Conservation (phyloP, 129 eudicot species). For the Ambrosia artemisiifolia region DNA sequence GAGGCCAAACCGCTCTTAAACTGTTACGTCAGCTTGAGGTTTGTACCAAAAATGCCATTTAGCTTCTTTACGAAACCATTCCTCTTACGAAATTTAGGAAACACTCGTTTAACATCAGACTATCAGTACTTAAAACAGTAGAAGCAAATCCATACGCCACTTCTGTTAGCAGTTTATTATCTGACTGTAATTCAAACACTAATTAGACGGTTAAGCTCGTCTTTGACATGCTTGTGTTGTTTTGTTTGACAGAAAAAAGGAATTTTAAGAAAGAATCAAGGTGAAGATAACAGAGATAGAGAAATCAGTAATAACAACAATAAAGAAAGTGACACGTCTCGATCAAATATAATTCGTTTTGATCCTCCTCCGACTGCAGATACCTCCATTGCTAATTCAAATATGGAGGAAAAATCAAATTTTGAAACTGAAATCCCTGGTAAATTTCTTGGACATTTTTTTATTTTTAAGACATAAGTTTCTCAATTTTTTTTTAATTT, state of each 20-base stretch:
- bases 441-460: slow-evolving; percentile 25
- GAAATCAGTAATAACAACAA: slow-evolving; percentile 2
- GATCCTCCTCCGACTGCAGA: slow-evolving; percentile 24
- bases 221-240: slow-evolving; percentile 14
- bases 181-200: neutral
- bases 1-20: slow-evolving; percentile 76
- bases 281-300: slow-evolving; percentile 15
- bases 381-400: slow-evolving; percentile 1
- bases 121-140: neutral
- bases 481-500: neutral
- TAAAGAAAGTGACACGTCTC: slow-evolving; percentile 5
- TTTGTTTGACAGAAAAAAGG: slow-evolving; percentile 53
- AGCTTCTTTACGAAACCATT: neutral
- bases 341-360: slow-evolving; percentile 14
- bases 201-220: slow-evolving; percentile 1
- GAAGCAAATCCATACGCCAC: neutral
- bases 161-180: neutral
- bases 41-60: neutral
- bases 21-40: slow-evolving; percentile 75
- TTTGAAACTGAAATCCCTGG: slow-evolving; percentile 49
- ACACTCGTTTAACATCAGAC: neutral
- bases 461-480: neutral
- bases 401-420: slow-evolving; percentile 13
- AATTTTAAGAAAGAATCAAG: slow-evolving; percentile 47
- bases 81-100: neutral